Conservation (phyloP, 768 basidiomycete species). For the Trametes cingulata region DNA sequence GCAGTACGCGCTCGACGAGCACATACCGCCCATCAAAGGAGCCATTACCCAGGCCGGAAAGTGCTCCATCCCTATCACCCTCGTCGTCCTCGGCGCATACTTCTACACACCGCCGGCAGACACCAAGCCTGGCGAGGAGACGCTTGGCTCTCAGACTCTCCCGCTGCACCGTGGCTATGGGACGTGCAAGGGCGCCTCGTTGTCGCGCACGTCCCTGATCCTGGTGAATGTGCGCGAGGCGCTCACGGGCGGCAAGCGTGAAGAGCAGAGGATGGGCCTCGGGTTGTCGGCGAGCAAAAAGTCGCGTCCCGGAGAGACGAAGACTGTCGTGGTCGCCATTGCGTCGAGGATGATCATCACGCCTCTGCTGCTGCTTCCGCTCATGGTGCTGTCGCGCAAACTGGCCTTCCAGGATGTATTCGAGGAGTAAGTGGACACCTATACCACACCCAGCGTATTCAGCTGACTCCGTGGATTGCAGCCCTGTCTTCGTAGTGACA, state of each 20-base stretch:
- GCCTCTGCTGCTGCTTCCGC: slow-evolving; percentile 74
- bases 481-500: slow-evolving; percentile 85
- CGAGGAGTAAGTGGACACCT: slow-evolving; percentile 64
- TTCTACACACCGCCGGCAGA: slow-evolving; percentile 56
- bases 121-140: not conserved
- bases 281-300: slow-evolving; percentile 18
- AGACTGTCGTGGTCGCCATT: slow-evolving; percentile 81
- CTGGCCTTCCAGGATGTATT: slow-evolving; percentile 63
- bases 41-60: slow-evolving; percentile 68
- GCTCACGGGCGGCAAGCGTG: slow-evolving; percentile 36
- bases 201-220: slow-evolving; percentile 35
- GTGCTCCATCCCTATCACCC: slow-evolving; percentile 85
- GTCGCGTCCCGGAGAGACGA: slow-evolving; percentile 64
- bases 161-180: too few relatives aligned
- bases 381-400: slow-evolving; percentile 64
- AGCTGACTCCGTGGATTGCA: slow-evolving; percentile 29
- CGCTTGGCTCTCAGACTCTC: too few relatives aligned
- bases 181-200: too few relatives aligned
- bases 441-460: not conserved
- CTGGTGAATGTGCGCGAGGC: slow-evolving; percentile 46
- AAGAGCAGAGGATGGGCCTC: slow-evolving; percentile 19
- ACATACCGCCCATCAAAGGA: slow-evolving; percentile 65
- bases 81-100: slow-evolving; percentile 92
- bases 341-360: slow-evolving; percentile 84
- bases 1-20: slow-evolving; percentile 66